Evolutionary conservation across 106 monocot genomes (phyloP).

Genomic region (Dioscorea dumetorum): DNA sequence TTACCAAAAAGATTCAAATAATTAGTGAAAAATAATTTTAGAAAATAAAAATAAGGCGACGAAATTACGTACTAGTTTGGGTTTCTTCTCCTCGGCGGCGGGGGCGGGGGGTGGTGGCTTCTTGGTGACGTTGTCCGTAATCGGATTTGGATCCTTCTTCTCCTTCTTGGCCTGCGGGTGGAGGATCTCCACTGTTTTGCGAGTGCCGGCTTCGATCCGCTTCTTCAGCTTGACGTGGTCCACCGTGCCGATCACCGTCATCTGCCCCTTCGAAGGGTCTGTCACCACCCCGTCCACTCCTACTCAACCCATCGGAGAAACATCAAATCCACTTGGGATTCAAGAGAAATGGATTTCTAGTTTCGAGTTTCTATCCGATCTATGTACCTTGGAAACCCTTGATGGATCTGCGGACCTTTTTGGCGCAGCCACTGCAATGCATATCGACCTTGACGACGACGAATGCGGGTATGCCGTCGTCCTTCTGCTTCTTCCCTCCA

Average conservation of each 20-base stretch:
- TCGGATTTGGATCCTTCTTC: slow-evolving; percentile 14
- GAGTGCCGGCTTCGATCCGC: slow-evolving; percentile 35
- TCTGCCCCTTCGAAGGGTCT: slow-evolving; percentile 26
- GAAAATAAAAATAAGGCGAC: neutral
- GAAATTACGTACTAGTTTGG: slow-evolving; percentile 31
- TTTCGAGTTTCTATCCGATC: too few species aligned
- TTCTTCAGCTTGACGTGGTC: slow-evolving; percentile 51
- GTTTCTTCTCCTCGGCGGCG: slow-evolving; percentile 31
- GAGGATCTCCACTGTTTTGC: slow-evolving; percentile 57
- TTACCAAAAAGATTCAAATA: neutral
- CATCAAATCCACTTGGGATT: too few species aligned
- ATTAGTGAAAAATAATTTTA: neutral
- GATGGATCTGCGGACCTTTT: slow-evolving; percentile 36
- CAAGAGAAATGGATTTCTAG: neutral
- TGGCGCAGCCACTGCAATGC: slow-evolving; percentile 60
- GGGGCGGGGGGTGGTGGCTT: slow-evolving; percentile 29
- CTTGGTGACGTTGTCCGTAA: slow-evolving; percentile 2
- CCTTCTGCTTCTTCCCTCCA: slow-evolving; percentile 4
- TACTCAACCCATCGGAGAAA: slow-evolving; percentile 5
- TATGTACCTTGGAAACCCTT: slow-evolving; percentile 28
- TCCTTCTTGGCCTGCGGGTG: slow-evolving; percentile 20
- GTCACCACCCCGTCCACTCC: slow-evolving; percentile 32
- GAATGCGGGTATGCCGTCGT: neutral
- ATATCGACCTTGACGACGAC: slow-evolving; percentile 47
- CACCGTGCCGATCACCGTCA: slow-evolving; percentile 52